Conservation (phyloP, 169 alveolate genomes). For the Miamiensis avidus region DNA sequence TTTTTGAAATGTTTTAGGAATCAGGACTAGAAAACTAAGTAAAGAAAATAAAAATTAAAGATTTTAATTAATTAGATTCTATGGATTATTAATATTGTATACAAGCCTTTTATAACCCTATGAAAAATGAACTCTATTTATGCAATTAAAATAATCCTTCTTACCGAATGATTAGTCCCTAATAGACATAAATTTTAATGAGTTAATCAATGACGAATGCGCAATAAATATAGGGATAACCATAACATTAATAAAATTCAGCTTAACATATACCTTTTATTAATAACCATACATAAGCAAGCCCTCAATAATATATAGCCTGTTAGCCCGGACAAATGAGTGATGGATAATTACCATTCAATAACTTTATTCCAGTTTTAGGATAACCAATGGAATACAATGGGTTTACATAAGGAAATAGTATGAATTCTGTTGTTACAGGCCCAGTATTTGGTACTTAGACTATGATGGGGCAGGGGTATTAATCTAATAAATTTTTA, state of each 20-base stretch:
- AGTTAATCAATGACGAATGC: background rate
- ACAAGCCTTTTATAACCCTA: background rate
- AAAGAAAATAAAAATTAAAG: background rate
- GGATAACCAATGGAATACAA: too few species aligned
- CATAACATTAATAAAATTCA: too few species aligned
- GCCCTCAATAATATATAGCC: too few species aligned
- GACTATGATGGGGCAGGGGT: background rate
- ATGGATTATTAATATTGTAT: background rate
- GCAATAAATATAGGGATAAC: background rate
- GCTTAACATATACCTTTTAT: too few species aligned
- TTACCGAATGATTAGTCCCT: background rate
- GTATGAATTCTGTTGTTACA: too few species aligned
- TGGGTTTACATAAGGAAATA: too few species aligned
- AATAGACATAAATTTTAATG: background rate
- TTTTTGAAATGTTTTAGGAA: background rate
- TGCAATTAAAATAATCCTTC: background rate
- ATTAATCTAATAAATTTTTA: too few species aligned
- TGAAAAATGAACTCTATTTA: background rate
- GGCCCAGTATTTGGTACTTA: background rate
- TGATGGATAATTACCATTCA: too few species aligned
- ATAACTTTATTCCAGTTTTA: too few species aligned
- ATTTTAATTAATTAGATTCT: background rate
- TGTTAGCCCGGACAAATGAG: too few species aligned
- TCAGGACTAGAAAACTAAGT: background rate
- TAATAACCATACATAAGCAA: background rate